phyloP scores from a whole-genome alignment of 2,329 filamentous ascomycete genomes.

The Diaporthe velutina region DNA sequence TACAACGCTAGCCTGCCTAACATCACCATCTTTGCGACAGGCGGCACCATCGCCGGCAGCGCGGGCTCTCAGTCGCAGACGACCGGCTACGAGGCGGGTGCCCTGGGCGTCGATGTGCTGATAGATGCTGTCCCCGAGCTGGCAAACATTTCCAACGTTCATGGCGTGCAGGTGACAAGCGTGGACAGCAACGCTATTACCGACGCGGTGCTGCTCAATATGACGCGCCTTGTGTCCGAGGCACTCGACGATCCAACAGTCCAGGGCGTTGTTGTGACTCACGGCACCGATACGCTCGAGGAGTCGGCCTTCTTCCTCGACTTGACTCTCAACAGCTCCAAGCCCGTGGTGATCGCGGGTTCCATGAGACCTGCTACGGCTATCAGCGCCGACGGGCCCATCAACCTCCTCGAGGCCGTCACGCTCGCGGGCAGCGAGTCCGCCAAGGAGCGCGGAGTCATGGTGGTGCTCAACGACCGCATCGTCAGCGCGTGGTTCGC shows the following conservation, averaged over 20 bases:
- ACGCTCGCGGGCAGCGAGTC: constrained; percentile 63
- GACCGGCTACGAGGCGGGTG: constrained; percentile 56
- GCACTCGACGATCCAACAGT: constrained; percentile 58
- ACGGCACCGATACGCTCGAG: constrained; percentile 75
- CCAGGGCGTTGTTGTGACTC: constrained; percentile 70
- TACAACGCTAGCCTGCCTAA: constrained; percentile 57
- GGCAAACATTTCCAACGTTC: constrained; percentile 66
- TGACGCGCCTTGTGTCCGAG: constrained; percentile 61
- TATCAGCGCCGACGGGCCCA: constrained; percentile 72
- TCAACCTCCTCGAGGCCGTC: constrained; percentile 72
- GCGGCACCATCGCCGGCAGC: constrained; percentile 70
- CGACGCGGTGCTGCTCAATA: constrained; percentile 59
- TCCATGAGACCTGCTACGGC: constrained; percentile 75
- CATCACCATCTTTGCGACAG: constrained; percentile 69
- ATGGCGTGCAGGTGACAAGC: constrained; percentile 65
- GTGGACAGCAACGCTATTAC: constrained; percentile 63
- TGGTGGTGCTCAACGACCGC: constrained; percentile 73
- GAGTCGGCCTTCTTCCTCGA: constrained; percentile 75
- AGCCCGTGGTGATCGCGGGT: constrained; percentile 72
- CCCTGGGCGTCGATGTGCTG: constrained; percentile 62
- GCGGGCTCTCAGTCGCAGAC: constrained; percentile 61
- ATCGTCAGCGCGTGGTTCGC: constrained; percentile 70
- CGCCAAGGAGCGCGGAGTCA: constrained; percentile 64
- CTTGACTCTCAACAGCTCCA: constrained; percentile 66
- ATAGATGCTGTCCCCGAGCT: constrained; percentile 68